A percentile compares a stretch with the other conserved stretches of the same genome.
phyloP scores from a whole-genome alignment of 257 asterid genomes.

The Nicotiana knightiana region DNA sequence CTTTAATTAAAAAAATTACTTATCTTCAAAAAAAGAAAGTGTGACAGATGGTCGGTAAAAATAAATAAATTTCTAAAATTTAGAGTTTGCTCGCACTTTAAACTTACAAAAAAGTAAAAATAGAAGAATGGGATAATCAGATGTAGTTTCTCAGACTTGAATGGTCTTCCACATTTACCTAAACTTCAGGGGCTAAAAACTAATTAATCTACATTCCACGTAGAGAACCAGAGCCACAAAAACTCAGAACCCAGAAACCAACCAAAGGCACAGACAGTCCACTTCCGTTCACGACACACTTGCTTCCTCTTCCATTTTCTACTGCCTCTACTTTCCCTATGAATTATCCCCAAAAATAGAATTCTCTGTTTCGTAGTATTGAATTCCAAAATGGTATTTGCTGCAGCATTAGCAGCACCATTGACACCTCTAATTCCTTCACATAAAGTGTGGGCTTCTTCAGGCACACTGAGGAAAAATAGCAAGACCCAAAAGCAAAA shows the following conservation, averaged over 20 bases:
- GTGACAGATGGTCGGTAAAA: too few relatives aligned
- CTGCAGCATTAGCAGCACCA: conserved; percentile 11
- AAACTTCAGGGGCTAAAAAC: background rate
- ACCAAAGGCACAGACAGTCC: background rate
- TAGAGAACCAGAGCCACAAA: background rate
- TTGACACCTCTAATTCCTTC: background rate
- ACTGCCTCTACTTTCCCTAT: background rate
- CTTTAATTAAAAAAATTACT: too few relatives aligned
- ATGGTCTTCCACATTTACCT: too few relatives aligned
- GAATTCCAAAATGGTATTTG: background rate
- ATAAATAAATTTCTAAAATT: too few relatives aligned
- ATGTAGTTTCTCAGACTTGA: too few relatives aligned
- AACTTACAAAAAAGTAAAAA: too few relatives aligned
- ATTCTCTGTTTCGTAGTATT: background rate
- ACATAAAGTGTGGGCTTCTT: conserved; percentile 6
- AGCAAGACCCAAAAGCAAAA: conserved; percentile 37
- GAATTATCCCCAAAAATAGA: background rate
- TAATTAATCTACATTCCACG: background rate
- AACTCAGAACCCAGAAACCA: background rate
- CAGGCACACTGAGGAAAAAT: conserved; percentile 2
- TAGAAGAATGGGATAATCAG: too few relatives aligned
- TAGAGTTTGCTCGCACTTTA: too few relatives aligned
- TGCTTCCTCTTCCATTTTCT: background rate
- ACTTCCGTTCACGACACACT: background rate
- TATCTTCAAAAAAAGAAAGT: too few relatives aligned